Evolutionary conservation across 2,329 filamentous ascomycete species (phyloP).

Genomic region (Phaeoacremonium minimum): DNA sequence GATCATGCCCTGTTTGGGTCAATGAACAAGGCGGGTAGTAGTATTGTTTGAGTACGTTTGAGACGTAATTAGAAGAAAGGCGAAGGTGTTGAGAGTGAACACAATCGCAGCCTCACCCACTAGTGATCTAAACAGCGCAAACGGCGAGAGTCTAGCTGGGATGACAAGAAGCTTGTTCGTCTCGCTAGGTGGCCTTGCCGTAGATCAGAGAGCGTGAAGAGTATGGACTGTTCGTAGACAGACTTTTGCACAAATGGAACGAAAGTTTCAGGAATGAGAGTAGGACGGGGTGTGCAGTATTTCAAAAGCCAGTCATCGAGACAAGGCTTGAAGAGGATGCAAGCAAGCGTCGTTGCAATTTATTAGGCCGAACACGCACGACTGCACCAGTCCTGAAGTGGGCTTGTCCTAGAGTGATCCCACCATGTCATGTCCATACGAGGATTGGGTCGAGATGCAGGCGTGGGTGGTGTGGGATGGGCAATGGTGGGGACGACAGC

Average conservation of each 20-base stretch:
- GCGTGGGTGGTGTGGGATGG: not conserved
- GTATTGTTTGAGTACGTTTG: no score
- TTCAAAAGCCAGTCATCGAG: not conserved
- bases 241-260: not conserved
- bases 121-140: not conserved
- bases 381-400: not conserved
- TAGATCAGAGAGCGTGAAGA: not conserved
- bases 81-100: not conserved
- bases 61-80: not conserved
- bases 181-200: not conserved
- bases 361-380: not conserved
- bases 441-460: not conserved
- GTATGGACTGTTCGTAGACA: not conserved
- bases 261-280: not conserved
- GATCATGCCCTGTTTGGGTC: not conserved
- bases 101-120: not conserved
- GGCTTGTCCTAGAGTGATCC: not conserved
- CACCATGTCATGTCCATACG: not conserved
- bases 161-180: not conserved
- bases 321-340: not conserved
- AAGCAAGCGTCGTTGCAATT: not conserved
- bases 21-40: not conserved
- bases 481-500: not conserved
- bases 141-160: not conserved
- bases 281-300: not conserved